phyloP scores from a whole-genome alignment of 768 basidiomycete species.

The Serpula lacrymans region DNA sequence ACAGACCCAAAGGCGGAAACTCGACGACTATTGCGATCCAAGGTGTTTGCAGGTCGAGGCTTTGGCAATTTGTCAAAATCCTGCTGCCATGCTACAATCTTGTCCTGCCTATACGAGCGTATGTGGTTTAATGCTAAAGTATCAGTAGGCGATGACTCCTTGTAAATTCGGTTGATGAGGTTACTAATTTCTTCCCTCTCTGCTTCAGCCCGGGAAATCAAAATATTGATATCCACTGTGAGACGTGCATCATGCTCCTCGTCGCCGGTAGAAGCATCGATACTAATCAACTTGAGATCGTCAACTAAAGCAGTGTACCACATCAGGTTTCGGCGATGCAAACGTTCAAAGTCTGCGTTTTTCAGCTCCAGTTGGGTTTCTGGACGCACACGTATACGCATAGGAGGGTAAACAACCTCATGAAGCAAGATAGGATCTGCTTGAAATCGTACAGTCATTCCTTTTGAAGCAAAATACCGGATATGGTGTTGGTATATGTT shows the following conservation, averaged over 20 bases:
- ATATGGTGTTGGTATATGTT: slow-evolving; percentile 93
- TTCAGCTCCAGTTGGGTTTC: slow-evolving; percentile 88
- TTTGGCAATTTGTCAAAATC: slow-evolving; percentile 87
- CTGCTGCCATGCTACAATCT: slow-evolving; percentile 94
- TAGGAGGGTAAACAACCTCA: slow-evolving; percentile 87
- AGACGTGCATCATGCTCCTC: slow-evolving; percentile 65
- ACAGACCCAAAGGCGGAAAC: slow-evolving; percentile 67
- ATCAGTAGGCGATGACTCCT: slow-evolving; percentile 75
- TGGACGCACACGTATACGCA: slow-evolving; percentile 79
- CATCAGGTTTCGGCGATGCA: slow-evolving; percentile 64
- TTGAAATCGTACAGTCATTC: slow-evolving; percentile 86
- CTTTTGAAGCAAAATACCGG: slow-evolving; percentile 82
- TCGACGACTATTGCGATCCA: slow-evolving; percentile 50
- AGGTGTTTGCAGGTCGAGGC: slow-evolving; percentile 48
- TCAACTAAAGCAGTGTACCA: slow-evolving; percentile 79
- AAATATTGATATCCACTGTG: slow-evolving; percentile 55
- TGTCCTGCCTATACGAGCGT: slow-evolving; percentile 84
- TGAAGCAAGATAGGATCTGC: slow-evolving; percentile 78
- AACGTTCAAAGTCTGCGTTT: slow-evolving; percentile 82
- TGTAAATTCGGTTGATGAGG: slow-evolving; percentile 77
- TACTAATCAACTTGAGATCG: slow-evolving; percentile 72
- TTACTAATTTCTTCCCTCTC: slow-evolving; percentile 71
- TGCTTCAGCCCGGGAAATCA: slow-evolving; percentile 70
- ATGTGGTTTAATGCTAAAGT: slow-evolving; percentile 86
- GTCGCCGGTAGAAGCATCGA: slow-evolving; percentile 78